A percentile compares a stretch with the other conserved stretches of the same genome.
These are phyloP conservation scores for Serendipita sp. DNA, from an alignment of 768 basidiomycete species.

Conservation along the genomic window DNA sequence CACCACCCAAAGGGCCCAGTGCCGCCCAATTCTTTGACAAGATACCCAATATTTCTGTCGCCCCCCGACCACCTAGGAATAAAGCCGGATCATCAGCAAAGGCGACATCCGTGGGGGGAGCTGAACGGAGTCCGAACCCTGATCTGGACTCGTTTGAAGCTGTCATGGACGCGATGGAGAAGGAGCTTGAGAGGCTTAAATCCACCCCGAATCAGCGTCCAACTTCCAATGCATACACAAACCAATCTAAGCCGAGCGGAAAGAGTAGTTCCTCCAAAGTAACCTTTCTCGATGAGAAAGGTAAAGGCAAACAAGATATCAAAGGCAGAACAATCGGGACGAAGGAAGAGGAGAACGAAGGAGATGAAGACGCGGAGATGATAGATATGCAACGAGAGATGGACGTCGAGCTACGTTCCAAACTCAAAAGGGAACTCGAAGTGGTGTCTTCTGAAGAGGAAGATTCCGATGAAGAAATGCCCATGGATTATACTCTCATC, in stretches of 20 bases:
- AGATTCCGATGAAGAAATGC: conserved; percentile 28
- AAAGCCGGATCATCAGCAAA: neutral
- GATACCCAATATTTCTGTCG: conserved; percentile 7
- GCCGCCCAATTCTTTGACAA: conserved; percentile 6
- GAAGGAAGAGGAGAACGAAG: neutral
- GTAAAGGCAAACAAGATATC: conserved; percentile 10
- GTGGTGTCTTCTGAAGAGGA: conserved; percentile 30
- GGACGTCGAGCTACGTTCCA: conserved; percentile 67
- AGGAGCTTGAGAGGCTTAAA: conserved; percentile 39
- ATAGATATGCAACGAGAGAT: conserved; percentile 58
- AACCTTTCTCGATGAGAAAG: neutral
- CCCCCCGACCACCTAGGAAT: neutral
- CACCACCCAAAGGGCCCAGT: neutral
- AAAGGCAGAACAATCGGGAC: conserved; percentile 29
- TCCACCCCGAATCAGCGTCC: neutral
- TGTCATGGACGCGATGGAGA: conserved; percentile 93
- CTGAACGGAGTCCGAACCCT: conserved; percentile 28
- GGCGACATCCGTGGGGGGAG: neutral
- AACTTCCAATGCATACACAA: no score
- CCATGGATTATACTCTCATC: conserved; percentile 77
- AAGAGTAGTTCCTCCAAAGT: conserved; percentile 13
- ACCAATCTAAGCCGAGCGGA: conserved; percentile 2
- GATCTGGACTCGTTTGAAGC: conserved; percentile 84
- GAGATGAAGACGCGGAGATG: conserved; percentile 35
- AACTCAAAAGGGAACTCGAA: conserved; percentile 33